phyloP scores from a whole-genome alignment of 352 stramenopile genomes.

The Pythium dissimile region DNA sequence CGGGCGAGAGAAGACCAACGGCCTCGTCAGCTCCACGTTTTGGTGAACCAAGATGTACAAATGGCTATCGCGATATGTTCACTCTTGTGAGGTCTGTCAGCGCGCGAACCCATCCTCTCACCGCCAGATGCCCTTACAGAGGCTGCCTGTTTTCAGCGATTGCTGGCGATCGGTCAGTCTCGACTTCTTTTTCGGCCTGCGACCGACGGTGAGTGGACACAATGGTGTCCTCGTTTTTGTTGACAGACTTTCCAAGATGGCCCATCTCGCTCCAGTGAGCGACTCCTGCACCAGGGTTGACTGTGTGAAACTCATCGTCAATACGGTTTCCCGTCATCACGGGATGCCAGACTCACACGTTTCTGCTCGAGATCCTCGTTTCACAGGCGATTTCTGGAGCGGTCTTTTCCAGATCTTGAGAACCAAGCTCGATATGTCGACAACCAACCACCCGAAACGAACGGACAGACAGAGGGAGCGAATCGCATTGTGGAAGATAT shows the following conservation, averaged over 20 bases:
- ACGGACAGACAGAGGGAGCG: conserved; percentile 1
- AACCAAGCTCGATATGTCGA: conserved; percentile 15
- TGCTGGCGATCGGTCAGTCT: conserved; percentile 16
- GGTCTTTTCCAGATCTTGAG: conserved; percentile 10
- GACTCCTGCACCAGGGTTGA: too few relatives aligned
- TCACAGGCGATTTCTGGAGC: conserved; percentile 15
- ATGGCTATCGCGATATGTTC: conserved; percentile 18
- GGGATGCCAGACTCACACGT: too few relatives aligned
- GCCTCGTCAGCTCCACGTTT: not conserved
- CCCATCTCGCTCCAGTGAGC: too few relatives aligned
- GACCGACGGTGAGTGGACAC: not conserved
- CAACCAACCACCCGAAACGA: conserved; percentile 11
- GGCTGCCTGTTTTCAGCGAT: conserved; percentile 6
- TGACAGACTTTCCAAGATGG: too few relatives aligned
- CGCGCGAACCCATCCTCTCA: not conserved
- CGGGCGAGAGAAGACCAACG: conserved; percentile 23
- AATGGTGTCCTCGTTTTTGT: too few relatives aligned
- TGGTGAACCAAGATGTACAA: conserved; percentile 25
- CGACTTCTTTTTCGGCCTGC: conserved; percentile 15
- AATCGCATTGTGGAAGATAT: conserved; percentile 16
- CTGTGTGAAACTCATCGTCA: too few relatives aligned
- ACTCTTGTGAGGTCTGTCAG: conserved; percentile 17
- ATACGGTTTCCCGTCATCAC: too few relatives aligned
- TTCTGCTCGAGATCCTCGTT: too few relatives aligned
- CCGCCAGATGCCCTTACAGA: conserved; percentile 16